Conservation (phyloP, 2,329 filamentous ascomycete species). For the Sordariomycetes sp. region DNA sequence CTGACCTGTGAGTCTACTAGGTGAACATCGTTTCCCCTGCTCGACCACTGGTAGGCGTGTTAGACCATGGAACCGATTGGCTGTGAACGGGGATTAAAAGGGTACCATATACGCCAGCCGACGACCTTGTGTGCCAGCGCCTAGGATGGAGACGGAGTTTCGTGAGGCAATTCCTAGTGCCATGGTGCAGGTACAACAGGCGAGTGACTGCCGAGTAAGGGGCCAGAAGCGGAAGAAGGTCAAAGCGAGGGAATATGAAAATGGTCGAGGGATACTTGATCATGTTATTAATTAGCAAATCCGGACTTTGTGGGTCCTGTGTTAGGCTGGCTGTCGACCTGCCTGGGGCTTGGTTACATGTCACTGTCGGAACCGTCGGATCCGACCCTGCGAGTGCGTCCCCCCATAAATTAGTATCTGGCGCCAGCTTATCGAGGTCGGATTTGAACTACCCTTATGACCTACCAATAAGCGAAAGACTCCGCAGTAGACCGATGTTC, state of each 20-base stretch:
- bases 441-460: neutral
- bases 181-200: constrained; percentile 7
- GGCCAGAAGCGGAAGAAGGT: neutral
- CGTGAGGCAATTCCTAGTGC: constrained; percentile 7
- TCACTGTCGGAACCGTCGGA: neutral
- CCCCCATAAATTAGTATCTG: neutral
- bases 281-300: neutral
- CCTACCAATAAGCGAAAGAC: too few species aligned
- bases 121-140: constrained; percentile 18
- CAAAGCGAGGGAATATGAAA: neutral
- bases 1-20: constrained; percentile 14
- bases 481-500: too few species aligned
- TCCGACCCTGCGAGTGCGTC: neutral
- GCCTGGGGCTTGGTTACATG: neutral
- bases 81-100: too few species aligned
- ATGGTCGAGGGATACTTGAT: neutral
- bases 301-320: neutral
- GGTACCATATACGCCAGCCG: constrained; percentile 19
- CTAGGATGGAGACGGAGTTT: constrained; percentile 14
- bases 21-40: constrained; percentile 16
- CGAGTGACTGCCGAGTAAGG: neutral
- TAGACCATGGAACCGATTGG: neutral
- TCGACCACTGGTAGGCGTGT: constrained; percentile 15
- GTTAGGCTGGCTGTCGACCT: neutral
- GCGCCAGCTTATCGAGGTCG: neutral